Evolutionary conservation across 768 basidiomycete species (phyloP).

Genomic region (Mycena alexandri): DNA sequence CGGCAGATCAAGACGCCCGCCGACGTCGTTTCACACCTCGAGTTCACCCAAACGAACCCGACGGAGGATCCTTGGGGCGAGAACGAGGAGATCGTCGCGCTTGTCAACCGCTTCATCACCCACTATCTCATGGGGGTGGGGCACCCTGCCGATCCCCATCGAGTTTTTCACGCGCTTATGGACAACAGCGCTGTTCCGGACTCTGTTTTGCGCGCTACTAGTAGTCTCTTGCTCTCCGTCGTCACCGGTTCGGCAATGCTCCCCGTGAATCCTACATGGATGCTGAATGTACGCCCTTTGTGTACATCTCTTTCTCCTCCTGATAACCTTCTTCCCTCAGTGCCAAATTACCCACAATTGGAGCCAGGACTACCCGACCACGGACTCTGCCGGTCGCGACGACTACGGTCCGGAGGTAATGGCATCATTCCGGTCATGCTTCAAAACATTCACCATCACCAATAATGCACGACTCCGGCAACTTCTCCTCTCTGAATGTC

Average conservation of each 20-base stretch:
- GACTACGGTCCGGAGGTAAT: constrained; percentile 2
- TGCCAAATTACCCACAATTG: constrained; percentile 12
- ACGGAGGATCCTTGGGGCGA: constrained; percentile 6
- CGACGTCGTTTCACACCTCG: constrained; percentile 8
- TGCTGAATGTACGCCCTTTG: background rate
- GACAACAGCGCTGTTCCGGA: background rate
- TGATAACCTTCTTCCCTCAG: background rate
- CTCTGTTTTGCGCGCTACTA: background rate
- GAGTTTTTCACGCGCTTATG: background rate
- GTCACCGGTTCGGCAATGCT: background rate
- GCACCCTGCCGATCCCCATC: background rate
- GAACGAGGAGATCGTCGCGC: background rate
- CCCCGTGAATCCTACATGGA: background rate
- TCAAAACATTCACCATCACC: constrained; percentile 12
- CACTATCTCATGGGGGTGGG: constrained; percentile 14
- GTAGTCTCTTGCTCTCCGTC: constrained; percentile 10
- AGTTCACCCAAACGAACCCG: constrained; percentile 7
- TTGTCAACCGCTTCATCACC: background rate
- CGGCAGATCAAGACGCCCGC: background rate
- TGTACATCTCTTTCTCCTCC: too few relatives aligned
- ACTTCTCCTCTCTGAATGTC: background rate
- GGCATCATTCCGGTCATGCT: constrained; percentile 3
- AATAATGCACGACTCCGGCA: constrained; percentile 10
- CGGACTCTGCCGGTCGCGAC: background rate
- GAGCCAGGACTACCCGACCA: background rate